A percentile compares a stretch with the other conserved stretches of the same genome.
These are phyloP conservation scores for Rhizopus delemar DNA, from an alignment of 371 early-diverging fungal species.

Conservation along the genomic window DNA sequence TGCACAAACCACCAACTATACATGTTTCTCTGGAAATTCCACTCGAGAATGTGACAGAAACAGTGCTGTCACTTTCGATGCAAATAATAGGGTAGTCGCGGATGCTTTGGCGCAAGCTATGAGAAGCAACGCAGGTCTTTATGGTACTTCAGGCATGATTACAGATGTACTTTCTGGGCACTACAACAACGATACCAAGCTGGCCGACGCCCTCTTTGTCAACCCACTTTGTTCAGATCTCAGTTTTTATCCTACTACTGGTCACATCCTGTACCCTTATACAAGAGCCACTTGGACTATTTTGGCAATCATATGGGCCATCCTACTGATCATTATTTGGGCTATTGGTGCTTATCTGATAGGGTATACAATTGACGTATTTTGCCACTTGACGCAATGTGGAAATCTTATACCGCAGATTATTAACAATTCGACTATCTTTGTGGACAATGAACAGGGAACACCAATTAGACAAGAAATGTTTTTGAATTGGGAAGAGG, in stretches of 20 bases:
- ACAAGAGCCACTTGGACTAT: constrained; percentile 12
- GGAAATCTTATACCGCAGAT: constrained; percentile 16
- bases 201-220: constrained; percentile 14
- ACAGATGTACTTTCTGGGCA: constrained; percentile 9
- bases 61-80: background rate
- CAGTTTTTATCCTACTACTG: background rate
- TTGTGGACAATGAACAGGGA: constrained; percentile 4
- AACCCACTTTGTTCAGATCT: constrained; percentile 13
- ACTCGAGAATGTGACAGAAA: background rate
- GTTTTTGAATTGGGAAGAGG: constrained; percentile 8
- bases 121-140: constrained; percentile 6
- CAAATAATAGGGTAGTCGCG: constrained; percentile 16
- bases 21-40: constrained; percentile 1
- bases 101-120: constrained; percentile 15
- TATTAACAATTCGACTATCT: constrained; percentile 18
- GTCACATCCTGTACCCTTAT: constrained; percentile 6
- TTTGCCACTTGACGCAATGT: constrained; percentile 6
- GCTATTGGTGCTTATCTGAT: constrained; percentile 20
- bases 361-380: constrained; percentile 16
- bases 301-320: constrained; percentile 13
- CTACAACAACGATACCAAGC: background rate
- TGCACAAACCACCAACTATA: constrained; percentile 12
- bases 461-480: constrained; percentile 1
- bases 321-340: constrained; percentile 10
- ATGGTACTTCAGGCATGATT: constrained; percentile 7